Base-by-base conservation (phyloP, 1,284 basidiomycete species). In the Neolentinus lepideus region DNA sequence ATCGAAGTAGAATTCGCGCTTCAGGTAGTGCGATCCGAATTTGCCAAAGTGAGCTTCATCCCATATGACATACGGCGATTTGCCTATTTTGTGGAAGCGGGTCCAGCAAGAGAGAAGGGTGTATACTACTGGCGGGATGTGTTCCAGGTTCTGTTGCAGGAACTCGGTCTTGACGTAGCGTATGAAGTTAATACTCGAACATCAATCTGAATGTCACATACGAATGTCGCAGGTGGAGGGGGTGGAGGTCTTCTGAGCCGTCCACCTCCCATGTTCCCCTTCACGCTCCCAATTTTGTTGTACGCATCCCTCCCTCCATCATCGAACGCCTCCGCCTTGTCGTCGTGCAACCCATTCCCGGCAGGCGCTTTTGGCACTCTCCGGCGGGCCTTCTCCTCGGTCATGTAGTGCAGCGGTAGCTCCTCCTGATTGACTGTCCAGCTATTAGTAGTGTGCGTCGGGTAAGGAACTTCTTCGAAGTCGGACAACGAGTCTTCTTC, bases 21-120 rank as follows among this genome's bases (percentile, higher is more conserved):
- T 94, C 68, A 99, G 78, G 71, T 99, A 99, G 72, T 97, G 90
- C 25, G 93, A 93, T 55, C 93, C 94, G 71, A 97, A 97, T 73
- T 97, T 97, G 64, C 94, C 94, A 71, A 97, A 97, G 71, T 97
- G 94, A n/a, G 94, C 94, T 76, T 98, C 97, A 71, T 99, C 97
- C 96, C 97, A 99, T 57, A 98, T 86, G 70, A 99, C 96, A 61
- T 82, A 71, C 64, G 89, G 82, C 54, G 90, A 81, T 56, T 85
- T 81, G n/a, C 96, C 96, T 58, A 99, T 99, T 61, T 87, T 83
- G 78, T 95, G 92, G 71, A 92, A 95, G 36, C 96, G 88, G 8
- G 96, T 98, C 80, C 91, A 90, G 75, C 96, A 94, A 26, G 92
- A 86, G 57, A 98, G 83, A 46, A 97, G 79, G 29, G 94, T 97